Percentiles rank a stretch among this genome's conserved stretches.
phyloP scores from a whole-genome alignment of 2,329 filamentous ascomycete genomes.

The Dactylellina haptotyla region DNA sequence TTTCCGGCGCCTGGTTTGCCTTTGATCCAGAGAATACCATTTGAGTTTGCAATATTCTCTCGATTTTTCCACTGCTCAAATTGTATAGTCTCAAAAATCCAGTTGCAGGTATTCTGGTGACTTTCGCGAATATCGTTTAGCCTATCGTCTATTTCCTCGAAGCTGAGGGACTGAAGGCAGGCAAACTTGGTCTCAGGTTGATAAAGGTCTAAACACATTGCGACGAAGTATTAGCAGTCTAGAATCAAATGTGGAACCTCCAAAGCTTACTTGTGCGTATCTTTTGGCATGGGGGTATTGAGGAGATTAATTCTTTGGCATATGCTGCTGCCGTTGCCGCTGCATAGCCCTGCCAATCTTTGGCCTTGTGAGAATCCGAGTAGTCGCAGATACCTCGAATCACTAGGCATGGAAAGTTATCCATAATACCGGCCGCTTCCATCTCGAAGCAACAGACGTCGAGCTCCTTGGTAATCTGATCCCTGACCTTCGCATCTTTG shows the following conservation, averaged over 20 bases:
- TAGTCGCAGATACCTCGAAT: conserved; percentile 56
- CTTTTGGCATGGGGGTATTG: no score
- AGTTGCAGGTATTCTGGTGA: conserved; percentile 54
- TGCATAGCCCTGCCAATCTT: conserved; percentile 55
- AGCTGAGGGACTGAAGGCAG: not conserved
- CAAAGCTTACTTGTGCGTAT: no score
- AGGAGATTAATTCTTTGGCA: conserved; percentile 26
- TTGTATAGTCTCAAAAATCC: conserved; percentile 54
- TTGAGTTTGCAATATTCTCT: conserved; percentile 16
- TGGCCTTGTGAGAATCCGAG: conserved; percentile 57
- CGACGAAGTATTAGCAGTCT: no score
- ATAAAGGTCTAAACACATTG: no score
- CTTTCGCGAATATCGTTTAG: conserved; percentile 32
- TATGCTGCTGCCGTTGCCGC: conserved; percentile 38
- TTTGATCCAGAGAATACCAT: conserved; percentile 58
- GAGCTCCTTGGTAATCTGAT: not conserved
- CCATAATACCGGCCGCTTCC: conserved; percentile 55
- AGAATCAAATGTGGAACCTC: no score
- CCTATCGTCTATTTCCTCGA: conserved; percentile 24
- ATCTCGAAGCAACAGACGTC: conserved; percentile 26
- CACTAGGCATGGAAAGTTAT: conserved; percentile 11
- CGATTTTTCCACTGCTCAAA: conserved; percentile 54
- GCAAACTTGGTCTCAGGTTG: no score
- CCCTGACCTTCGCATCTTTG: conserved; percentile 1
- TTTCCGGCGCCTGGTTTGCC: conserved; percentile 58